These are phyloP conservation scores for Pilatotrama ljubarskyi DNA, from an alignment of 768 basidiomycete genomes.

Conservation along the genomic window DNA sequence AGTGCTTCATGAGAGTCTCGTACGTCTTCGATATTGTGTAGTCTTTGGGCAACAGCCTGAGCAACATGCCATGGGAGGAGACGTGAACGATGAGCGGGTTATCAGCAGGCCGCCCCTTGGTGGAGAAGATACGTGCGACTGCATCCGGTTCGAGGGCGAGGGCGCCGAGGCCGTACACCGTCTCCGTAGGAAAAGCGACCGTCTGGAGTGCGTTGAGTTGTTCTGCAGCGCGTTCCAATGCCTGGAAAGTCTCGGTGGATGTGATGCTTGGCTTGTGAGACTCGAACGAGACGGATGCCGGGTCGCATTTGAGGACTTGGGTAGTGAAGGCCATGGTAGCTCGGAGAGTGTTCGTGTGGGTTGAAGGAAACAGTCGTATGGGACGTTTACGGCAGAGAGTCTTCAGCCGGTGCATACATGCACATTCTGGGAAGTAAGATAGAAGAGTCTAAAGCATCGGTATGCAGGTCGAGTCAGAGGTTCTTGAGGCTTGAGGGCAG, in stretches of 20 bases:
- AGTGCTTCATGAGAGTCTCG: slow-evolving; percentile 69
- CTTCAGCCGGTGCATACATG: slow-evolving; percentile 12
- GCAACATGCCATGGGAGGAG: slow-evolving; percentile 82
- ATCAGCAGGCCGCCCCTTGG: slow-evolving; percentile 91
- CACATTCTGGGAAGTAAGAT: slow-evolving; percentile 1
- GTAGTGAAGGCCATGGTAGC: slow-evolving; percentile 32
- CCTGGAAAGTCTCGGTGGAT: slow-evolving; percentile 49
- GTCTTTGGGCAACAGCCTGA: slow-evolving; percentile 61
- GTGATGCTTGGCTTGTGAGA: slow-evolving; percentile 50
- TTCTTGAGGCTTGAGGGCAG: background rate
- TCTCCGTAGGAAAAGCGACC: slow-evolving; percentile 96
- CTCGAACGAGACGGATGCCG: slow-evolving; percentile 58
- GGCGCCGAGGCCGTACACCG: slow-evolving; percentile 97
- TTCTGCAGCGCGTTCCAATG: slow-evolving; percentile 56
- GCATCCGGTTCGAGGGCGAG: slow-evolving; percentile 68
- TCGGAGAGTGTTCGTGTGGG: background rate
- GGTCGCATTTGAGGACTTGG: slow-evolving; percentile 60
- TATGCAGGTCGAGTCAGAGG: slow-evolving; percentile 7
- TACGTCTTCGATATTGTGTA: slow-evolving; percentile 69
- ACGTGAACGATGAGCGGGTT: slow-evolving; percentile 98
- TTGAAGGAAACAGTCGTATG: background rate
- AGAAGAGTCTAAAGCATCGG: background rate
- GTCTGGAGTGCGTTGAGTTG: slow-evolving; percentile 53
- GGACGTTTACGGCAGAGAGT: slow-evolving; percentile 3
- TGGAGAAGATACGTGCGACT: slow-evolving; percentile 72